Evolutionary conservation across 2,329 filamentous ascomycete species (phyloP).

Genomic region (Hymenoscyphus fraxineus): DNA sequence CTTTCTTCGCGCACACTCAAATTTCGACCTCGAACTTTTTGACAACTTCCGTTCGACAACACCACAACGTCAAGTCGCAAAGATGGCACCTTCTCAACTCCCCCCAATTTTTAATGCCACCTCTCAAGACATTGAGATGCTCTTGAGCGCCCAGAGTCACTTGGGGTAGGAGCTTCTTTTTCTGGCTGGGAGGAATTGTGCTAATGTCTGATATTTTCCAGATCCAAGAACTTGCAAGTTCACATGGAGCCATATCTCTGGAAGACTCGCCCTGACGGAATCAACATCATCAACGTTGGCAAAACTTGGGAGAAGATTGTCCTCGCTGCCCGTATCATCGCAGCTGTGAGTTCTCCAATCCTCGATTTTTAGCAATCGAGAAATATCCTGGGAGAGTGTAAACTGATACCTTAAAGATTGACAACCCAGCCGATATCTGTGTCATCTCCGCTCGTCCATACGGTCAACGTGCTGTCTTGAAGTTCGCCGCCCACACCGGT

Average conservation of each 20-base stretch:
- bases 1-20: conserved; percentile 1
- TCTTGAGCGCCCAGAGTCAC: conserved; percentile 94
- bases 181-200: neutral
- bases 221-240: conserved; percentile 96
- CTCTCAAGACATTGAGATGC: conserved; percentile 97
- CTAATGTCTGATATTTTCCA: neutral
- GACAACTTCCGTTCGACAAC: conserved; percentile 25
- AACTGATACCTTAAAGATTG: conserved; percentile 49
- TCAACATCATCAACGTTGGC: conserved; percentile 99
- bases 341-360: conserved; percentile 47
- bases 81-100: conserved; percentile 93
- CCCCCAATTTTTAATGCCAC: conserved; percentile 96
- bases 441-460: conserved; percentile 99
- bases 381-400: neutral
- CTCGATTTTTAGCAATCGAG: neutral
- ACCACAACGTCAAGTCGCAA: conserved; percentile 53
- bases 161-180: conserved; percentile 54
- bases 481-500: conserved; percentile 98
- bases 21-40: conserved; percentile 9
- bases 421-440: conserved; percentile 99
- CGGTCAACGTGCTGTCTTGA: conserved; percentile 98
- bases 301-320: conserved; percentile 99
- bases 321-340: conserved; percentile 97
- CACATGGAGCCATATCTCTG: conserved; percentile 99
- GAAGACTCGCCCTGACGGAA: conserved; percentile 98